Percentiles rank a stretch among this genome's conserved stretches.
phyloP scores from a whole-genome alignment of 2,329 filamentous ascomycete species.

The Cephalotrichum gorgonifer region DNA sequence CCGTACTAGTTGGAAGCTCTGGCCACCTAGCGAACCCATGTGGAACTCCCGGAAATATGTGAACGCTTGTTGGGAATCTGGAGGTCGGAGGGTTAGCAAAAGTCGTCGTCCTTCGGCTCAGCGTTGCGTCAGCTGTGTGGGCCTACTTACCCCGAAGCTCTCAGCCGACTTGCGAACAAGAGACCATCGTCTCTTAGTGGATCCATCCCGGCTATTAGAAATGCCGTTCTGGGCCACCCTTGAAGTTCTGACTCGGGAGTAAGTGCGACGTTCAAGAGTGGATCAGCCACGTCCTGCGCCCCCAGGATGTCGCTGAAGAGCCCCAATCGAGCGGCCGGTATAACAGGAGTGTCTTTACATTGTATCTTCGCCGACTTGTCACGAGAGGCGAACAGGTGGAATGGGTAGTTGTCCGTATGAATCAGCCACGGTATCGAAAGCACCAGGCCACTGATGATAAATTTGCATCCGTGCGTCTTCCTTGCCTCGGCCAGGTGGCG shows the following conservation, averaged over 20 bases:
- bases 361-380: conserved; percentile 25
- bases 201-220: conserved; percentile 16
- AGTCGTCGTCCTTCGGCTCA: not conserved
- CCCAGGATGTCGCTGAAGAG: conserved; percentile 15
- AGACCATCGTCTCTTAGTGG: conserved; percentile 17
- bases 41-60: conserved; percentile 18
- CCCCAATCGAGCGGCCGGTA: conserved; percentile 24
- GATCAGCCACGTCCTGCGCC: conserved; percentile 14
- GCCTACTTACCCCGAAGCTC: conserved; percentile 14
- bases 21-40: conserved; percentile 15
- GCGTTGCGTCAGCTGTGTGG: not conserved
- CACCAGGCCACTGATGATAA: conserved; percentile 30
- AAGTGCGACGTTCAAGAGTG: conserved; percentile 22
- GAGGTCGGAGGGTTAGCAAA: not conserved
- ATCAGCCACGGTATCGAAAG: conserved; percentile 33
- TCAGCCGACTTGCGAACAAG: conserved; percentile 15
- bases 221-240: conserved; percentile 14
- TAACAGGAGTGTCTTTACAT: conserved; percentile 30
- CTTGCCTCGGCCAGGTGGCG: conserved; percentile 19
- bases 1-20: conserved; percentile 12
- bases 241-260: conserved; percentile 12
- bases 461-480: not conserved
- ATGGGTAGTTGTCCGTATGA: conserved; percentile 14
- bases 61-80: conserved; percentile 16
- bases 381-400: conserved; percentile 21